Percentiles rank a stretch among this genome's conserved stretches.
phyloP scores from a whole-genome alignment of 257 asterid species.

The Solanum habrochaites region DNA sequence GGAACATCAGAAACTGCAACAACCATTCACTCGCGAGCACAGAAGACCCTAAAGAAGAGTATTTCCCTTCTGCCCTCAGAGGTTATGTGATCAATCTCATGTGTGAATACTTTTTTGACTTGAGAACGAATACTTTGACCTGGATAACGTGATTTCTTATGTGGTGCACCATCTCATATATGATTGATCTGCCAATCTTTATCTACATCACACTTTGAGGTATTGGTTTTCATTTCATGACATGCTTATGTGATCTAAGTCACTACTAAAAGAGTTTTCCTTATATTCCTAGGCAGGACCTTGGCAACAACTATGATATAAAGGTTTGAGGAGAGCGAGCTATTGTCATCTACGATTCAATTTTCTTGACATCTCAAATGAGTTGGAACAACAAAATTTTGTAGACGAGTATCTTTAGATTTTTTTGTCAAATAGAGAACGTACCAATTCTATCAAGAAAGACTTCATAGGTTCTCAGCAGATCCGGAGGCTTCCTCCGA shows the following conservation, averaged over 20 bases:
- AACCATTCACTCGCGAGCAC: conserved; percentile 84
- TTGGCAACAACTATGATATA: no score
- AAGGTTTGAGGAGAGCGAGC: no score
- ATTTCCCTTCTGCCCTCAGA: conserved; percentile 10
- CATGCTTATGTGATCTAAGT: no score
- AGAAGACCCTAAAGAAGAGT: conserved; percentile 38
- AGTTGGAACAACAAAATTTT: not conserved
- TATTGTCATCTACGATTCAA: no score
- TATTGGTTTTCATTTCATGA: no score
- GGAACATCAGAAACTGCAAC: conserved; percentile 87
- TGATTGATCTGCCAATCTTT: not conserved
- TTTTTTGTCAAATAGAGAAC: not conserved
- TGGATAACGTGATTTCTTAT: not conserved
- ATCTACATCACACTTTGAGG: not conserved
- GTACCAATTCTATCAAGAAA: not conserved
- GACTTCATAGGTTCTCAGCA: not conserved
- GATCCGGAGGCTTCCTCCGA: no score
- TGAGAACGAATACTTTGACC: not conserved
- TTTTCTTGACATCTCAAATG: no score
- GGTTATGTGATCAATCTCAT: not conserved
- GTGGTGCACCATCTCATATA: not conserved
- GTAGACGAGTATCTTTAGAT: not conserved
- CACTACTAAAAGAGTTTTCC: no score
- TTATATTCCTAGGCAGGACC: no score
- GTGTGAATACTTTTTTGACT: not conserved